Percentiles rank a stretch among this genome's conserved stretches.
Evolutionary conservation across 208 protist genomes (phyloP).

Genomic region (Leishmania lainsoni): DNA sequence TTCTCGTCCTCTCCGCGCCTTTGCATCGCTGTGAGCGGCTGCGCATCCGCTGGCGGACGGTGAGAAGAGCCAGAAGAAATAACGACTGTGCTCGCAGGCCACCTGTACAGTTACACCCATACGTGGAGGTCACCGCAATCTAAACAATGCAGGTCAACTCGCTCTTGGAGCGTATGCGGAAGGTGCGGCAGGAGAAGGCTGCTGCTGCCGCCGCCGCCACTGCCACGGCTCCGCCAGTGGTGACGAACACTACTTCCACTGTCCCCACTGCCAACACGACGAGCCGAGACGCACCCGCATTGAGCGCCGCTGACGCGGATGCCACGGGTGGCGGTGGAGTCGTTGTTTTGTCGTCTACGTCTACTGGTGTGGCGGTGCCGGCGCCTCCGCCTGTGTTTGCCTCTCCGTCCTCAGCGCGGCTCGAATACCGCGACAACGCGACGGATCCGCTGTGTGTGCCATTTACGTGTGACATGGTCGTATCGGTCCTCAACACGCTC

Average conservation of each 20-base stretch:
- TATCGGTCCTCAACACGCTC: neutral
- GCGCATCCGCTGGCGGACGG: neutral
- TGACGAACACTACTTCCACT: neutral
- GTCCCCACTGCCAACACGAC: neutral
- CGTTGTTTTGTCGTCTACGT: neutral
- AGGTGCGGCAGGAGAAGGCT: constrained; percentile 44
- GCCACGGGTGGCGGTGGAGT: neutral
- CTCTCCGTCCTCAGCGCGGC: constrained; percentile 44
- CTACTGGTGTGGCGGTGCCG: constrained; percentile 13
- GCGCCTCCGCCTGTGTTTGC: constrained; percentile 48
- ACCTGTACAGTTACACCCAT: neutral
- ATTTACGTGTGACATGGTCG: constrained; percentile 38
- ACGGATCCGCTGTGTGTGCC: constrained; percentile 51
- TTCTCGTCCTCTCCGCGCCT: neutral
- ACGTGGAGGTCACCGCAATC: neutral
- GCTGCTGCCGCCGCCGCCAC: constrained; percentile 18
- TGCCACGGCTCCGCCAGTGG: neutral
- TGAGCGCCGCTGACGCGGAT: neutral
- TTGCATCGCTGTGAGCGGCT: neutral
- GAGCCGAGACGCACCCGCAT: neutral
- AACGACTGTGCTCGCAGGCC: neutral
- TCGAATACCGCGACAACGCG: constrained; percentile 56
- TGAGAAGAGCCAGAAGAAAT: neutral
- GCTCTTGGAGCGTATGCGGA: constrained; percentile 47
- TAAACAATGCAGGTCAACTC: constrained; percentile 32